These are phyloP conservation scores for Fusarium coffeatum DNA, from an alignment of 2,329 filamentous ascomycete genomes.

Conservation along the genomic window DNA sequence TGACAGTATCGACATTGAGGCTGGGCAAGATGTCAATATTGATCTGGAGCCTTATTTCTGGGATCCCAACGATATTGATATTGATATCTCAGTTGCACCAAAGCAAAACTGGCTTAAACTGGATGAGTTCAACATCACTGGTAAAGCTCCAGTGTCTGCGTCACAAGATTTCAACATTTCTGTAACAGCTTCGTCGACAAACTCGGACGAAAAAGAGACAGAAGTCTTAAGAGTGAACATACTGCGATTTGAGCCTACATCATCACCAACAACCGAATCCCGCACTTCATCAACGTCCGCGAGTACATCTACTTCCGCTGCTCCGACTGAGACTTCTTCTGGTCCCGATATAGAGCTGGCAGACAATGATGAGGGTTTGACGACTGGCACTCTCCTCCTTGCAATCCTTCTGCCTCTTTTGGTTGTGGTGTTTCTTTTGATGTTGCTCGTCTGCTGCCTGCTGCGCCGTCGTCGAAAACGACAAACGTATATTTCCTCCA, in stretches of 20 bases:
- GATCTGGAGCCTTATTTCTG: slow-evolving; percentile 58
- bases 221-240: slow-evolving; percentile 54
- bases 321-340: slow-evolving; percentile 36
- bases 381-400: slow-evolving; percentile 54
- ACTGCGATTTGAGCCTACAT: slow-evolving; percentile 42
- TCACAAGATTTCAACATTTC: slow-evolving; percentile 48
- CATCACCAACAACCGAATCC: slow-evolving; percentile 26
- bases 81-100: slow-evolving; percentile 54
- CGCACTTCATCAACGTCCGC: slow-evolving; percentile 30
- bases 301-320: slow-evolving; percentile 39
- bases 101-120: slow-evolving; percentile 58
- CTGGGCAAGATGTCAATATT: slow-evolving; percentile 57
- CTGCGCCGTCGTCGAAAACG: slow-evolving; percentile 48
- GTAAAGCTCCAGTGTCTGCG: slow-evolving; percentile 54
- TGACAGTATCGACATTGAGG: slow-evolving; percentile 54
- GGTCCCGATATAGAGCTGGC: slow-evolving; percentile 21
- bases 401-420: slow-evolving; percentile 60
- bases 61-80: slow-evolving; percentile 52
- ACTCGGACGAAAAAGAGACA: slow-evolving; percentile 51
- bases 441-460: slow-evolving; percentile 51
- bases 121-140: slow-evolving; percentile 54
- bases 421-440: slow-evolving; percentile 49
- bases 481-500: slow-evolving; percentile 47
- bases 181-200: slow-evolving; percentile 52
- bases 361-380: slow-evolving; percentile 41